These are phyloP conservation scores for Dorcoceras hygrometricum DNA, from an alignment of 257 asterid genomes.

Conservation along the genomic window DNA sequence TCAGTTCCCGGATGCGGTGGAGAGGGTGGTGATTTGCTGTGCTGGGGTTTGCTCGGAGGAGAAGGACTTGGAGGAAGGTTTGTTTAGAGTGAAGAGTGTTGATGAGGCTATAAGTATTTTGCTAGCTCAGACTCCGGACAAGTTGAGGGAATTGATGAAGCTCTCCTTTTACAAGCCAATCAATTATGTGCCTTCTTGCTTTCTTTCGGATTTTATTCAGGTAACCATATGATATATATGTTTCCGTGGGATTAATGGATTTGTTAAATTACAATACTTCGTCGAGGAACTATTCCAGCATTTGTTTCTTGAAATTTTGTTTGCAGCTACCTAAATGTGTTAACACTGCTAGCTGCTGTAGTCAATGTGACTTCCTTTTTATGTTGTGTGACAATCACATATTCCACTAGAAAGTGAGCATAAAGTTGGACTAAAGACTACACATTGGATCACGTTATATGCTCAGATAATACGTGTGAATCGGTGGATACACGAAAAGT, in stretches of 20 bases:
- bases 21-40: slow-evolving; percentile 62
- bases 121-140: slow-evolving; percentile 67
- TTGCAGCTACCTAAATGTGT: too few relatives aligned
- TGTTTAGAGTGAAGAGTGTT: slow-evolving; percentile 66
- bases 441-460: not conserved
- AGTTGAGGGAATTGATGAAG: slow-evolving; percentile 52
- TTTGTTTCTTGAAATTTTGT: too few relatives aligned
- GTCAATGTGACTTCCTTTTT: not conserved
- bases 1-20: slow-evolving; percentile 67
- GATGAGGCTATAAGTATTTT: slow-evolving; percentile 62
- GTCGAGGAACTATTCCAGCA: too few relatives aligned
- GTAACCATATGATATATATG: slow-evolving; percentile 37
- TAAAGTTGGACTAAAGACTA: not conserved
- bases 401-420: not conserved
- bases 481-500: not conserved
- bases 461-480: not conserved
- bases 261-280: too few relatives aligned
- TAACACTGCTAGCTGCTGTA: not conserved
- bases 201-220: slow-evolving; percentile 64
- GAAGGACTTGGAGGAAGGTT: slow-evolving; percentile 69
- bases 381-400: not conserved
- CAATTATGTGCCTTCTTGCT: slow-evolving; percentile 69
- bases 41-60: slow-evolving; percentile 78
- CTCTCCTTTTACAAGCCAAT: slow-evolving; percentile 60
- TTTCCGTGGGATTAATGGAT: not conserved